phyloP scores from a whole-genome alignment of 225 moss, liverwort and hornwort genomes.

The Thuidium tamariscinum region DNA sequence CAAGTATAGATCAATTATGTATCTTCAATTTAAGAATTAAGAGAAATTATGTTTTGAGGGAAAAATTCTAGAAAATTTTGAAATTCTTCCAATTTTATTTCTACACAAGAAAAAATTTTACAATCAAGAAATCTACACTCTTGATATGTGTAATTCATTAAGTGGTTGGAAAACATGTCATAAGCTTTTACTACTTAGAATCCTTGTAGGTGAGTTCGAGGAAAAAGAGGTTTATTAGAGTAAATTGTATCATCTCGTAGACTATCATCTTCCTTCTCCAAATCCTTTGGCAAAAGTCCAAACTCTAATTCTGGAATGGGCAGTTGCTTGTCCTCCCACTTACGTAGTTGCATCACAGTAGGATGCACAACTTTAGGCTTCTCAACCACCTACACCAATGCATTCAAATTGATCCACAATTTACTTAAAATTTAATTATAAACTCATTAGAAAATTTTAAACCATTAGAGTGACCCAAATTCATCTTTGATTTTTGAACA shows the following conservation, averaged over 20 bases:
- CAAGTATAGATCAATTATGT: too few relatives aligned
- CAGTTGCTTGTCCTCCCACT: conserved; percentile 33
- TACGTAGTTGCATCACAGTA: conserved; percentile 29
- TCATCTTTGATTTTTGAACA: not conserved
- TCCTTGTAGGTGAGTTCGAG: conserved; percentile 16
- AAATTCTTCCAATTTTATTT: too few relatives aligned
- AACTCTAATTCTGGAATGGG: conserved; percentile 30
- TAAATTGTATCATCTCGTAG: not conserved
- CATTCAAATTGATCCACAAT: not conserved
- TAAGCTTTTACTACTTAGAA: too few relatives aligned
- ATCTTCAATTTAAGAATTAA: too few relatives aligned
- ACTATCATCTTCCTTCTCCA: conserved; percentile 3
- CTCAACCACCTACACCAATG: conserved; percentile 21
- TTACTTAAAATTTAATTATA: not conserved
- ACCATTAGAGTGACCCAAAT: rapidly evolving
- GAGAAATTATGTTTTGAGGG: too few relatives aligned
- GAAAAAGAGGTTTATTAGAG: not conserved
- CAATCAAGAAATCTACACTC: too few relatives aligned
- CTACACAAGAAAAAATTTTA: too few relatives aligned
- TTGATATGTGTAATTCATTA: too few relatives aligned
- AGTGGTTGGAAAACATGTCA: too few relatives aligned
- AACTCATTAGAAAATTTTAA: rapidly evolving
- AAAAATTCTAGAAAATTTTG: too few relatives aligned
- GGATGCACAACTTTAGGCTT: conserved; percentile 28
- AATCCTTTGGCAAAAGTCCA: conserved; percentile 25